These are phyloP conservation scores for Funneliformis geosporum DNA, from an alignment of 192 early-diverging fungal species.

Conservation along the genomic window DNA sequence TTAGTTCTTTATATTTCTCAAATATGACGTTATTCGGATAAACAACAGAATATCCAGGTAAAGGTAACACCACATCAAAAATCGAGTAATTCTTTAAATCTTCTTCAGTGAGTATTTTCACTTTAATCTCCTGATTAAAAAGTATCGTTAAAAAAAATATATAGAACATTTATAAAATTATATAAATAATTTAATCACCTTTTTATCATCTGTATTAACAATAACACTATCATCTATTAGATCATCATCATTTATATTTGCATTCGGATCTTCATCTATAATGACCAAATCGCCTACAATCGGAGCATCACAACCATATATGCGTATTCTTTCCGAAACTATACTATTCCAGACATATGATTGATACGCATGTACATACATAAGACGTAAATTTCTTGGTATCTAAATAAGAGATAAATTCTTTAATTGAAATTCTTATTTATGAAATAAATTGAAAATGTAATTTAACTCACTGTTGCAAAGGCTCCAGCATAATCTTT, in stretches of 20 bases:
- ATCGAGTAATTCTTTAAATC: slow-evolving; percentile 73
- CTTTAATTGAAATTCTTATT: not conserved
- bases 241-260: slow-evolving; percentile 23
- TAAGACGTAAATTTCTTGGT: slow-evolving; percentile 79
- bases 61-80: slow-evolving; percentile 89
- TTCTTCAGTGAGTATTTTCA: slow-evolving; percentile 65
- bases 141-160: slow-evolving; percentile 14
- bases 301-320: slow-evolving; percentile 63
- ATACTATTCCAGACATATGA: slow-evolving; percentile 92
- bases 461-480: slow-evolving; percentile 45
- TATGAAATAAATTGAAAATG: not conserved
- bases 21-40: slow-evolving; percentile 80
- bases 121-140: slow-evolving; percentile 34
- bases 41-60: slow-evolving; percentile 76
- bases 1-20: slow-evolving; percentile 64
- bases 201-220: slow-evolving; percentile 31
- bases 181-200: slow-evolving; percentile 27
- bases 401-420: slow-evolving; percentile 51
- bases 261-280: slow-evolving; percentile 34
- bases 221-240: slow-evolving; percentile 39
- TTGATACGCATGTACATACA: slow-evolving; percentile 98
- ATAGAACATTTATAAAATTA: slow-evolving; percentile 23
- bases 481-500: slow-evolving; percentile 65
- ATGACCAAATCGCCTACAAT: slow-evolving; percentile 88
- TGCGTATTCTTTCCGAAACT: slow-evolving; percentile 68